A percentile compares a stretch with the other conserved stretches of the same genome.
Evolutionary conservation across 345 rosid genomes (phyloP).

Genomic region (Ailanthus altissimus): DNA sequence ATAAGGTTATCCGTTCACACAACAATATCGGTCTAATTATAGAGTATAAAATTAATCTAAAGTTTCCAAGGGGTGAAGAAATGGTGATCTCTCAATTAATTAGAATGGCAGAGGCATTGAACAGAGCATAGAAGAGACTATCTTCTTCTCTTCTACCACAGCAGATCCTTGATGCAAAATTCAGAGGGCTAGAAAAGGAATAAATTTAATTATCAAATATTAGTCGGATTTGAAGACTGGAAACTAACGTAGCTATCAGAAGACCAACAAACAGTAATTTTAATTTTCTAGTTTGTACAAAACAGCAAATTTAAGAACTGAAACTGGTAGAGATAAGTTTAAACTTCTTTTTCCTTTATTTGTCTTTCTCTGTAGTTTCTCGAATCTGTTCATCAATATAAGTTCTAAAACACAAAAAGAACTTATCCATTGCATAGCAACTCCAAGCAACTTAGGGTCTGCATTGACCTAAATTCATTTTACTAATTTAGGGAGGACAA

Average conservation of each 20-base stretch:
- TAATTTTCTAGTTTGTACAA: background rate
- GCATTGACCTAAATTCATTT: constrained; percentile 3
- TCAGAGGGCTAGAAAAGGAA: background rate
- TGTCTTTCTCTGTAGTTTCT: background rate
- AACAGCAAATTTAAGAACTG: background rate
- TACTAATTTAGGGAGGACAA: background rate
- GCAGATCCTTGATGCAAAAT: constrained; percentile 8
- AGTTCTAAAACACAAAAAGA: background rate
- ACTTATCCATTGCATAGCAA: background rate
- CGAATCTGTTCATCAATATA: background rate
- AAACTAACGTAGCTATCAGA: background rate
- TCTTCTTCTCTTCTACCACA: background rate
- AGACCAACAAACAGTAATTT: background rate
- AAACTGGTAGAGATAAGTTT: background rate
- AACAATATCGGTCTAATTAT: background rate
- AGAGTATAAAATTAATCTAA: background rate
- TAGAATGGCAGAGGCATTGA: background rate
- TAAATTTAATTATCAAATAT: background rate
- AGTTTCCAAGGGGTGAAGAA: background rate
- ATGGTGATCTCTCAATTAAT: background rate
- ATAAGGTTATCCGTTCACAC: background rate
- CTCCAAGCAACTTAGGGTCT: background rate
- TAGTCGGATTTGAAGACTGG: background rate
- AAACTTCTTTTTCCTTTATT: background rate
- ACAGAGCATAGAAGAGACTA: background rate